Conservation (phyloP, 2,329 filamentous ascomycete species). For the Paecilomyces dactylethromorphus region DNA sequence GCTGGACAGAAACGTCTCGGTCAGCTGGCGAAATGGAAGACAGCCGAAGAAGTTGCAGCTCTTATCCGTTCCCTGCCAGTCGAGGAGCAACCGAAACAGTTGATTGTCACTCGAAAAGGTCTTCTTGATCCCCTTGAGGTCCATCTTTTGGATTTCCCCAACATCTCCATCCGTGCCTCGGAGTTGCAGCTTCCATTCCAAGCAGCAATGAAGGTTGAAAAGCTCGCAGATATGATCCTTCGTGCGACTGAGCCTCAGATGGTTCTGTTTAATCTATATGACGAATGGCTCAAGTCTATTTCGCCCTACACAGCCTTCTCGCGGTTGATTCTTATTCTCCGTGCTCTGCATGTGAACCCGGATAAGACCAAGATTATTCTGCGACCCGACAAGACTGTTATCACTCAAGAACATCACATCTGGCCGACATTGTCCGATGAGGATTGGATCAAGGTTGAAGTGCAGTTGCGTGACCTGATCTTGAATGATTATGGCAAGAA, state of each 20-base stretch:
- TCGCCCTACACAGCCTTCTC: slow-evolving; percentile 99
- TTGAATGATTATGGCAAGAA: slow-evolving; percentile 99
- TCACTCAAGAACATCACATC: slow-evolving; percentile 97
- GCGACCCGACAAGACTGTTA: slow-evolving; percentile 93
- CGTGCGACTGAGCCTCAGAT: slow-evolving; percentile 98
- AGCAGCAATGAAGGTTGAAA: slow-evolving; percentile 99
- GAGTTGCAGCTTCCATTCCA: slow-evolving; percentile 98
- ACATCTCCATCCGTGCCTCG: slow-evolving; percentile 96
- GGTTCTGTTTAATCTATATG: slow-evolving; percentile 98
- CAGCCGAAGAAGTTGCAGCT: slow-evolving; percentile 97
- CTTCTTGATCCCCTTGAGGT: slow-evolving; percentile 94
- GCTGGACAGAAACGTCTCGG: slow-evolving; percentile 98
- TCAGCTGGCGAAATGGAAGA: slow-evolving; percentile 98
- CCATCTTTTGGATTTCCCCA: slow-evolving; percentile 95
- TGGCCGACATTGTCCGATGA: slow-evolving; percentile 94
- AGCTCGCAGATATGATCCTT: slow-evolving; percentile 97
- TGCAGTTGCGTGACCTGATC: slow-evolving; percentile 88
- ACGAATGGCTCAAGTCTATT: slow-evolving; percentile 97
- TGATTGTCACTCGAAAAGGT: slow-evolving; percentile 97
- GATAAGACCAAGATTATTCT: slow-evolving; percentile 97
- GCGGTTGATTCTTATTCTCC: slow-evolving; percentile 83
- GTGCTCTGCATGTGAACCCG: slow-evolving; percentile 92
- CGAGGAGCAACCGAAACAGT: slow-evolving; percentile 97
- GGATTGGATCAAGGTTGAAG: slow-evolving; percentile 99
- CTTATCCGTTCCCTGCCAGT: slow-evolving; percentile 91